Conservation (phyloP, 352 stramenopile species). For the Globisporangium apiculatum region DNA sequence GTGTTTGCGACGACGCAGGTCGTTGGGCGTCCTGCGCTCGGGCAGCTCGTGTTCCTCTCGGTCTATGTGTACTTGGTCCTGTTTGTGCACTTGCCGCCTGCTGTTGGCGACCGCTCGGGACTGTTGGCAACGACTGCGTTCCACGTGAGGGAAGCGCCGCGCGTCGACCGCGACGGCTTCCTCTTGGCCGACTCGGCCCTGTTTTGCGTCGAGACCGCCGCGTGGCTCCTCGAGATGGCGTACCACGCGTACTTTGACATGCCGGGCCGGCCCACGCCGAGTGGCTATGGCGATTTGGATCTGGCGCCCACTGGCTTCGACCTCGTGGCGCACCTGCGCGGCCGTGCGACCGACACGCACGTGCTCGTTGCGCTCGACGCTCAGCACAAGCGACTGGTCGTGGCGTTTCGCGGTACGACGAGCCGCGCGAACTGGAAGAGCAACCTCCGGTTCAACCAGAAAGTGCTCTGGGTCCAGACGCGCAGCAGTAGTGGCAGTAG, state of each 20-base stretch:
- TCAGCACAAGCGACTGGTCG: conserved; percentile 62
- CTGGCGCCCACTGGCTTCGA: conserved; percentile 77
- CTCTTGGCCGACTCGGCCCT: conserved; percentile 63
- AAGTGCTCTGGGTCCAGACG: conserved; percentile 74
- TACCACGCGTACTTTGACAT: conserved; percentile 88
- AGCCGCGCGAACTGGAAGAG: conserved; percentile 87
- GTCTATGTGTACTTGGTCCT: conserved; percentile 81
- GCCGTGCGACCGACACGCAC: conserved; percentile 74
- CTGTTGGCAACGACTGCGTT: conserved; percentile 63
- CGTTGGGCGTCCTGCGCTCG: conserved; percentile 43
- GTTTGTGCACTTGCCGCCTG: conserved; percentile 74
- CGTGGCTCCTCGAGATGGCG: conserved; percentile 74
- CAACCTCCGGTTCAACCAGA: conserved; percentile 79
- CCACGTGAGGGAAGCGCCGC: conserved; percentile 58
- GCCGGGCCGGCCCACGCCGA: conserved; percentile 60
- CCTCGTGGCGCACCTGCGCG: conserved; percentile 72
- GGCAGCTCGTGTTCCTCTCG: conserved; percentile 72
- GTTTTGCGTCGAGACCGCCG: conserved; percentile 84
- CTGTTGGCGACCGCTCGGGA: conserved; percentile 33
- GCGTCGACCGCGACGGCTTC: conserved; percentile 55
- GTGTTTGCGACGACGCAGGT: conserved; percentile 54
- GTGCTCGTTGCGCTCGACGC: conserved; percentile 44
- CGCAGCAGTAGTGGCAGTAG: conserved; percentile 14
- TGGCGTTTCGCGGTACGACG: conserved; percentile 82
- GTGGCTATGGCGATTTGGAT: conserved; percentile 64